Base-by-base conservation (phyloP, 768 basidiomycete species). In the Candolleomyces efflorescens region DNA sequence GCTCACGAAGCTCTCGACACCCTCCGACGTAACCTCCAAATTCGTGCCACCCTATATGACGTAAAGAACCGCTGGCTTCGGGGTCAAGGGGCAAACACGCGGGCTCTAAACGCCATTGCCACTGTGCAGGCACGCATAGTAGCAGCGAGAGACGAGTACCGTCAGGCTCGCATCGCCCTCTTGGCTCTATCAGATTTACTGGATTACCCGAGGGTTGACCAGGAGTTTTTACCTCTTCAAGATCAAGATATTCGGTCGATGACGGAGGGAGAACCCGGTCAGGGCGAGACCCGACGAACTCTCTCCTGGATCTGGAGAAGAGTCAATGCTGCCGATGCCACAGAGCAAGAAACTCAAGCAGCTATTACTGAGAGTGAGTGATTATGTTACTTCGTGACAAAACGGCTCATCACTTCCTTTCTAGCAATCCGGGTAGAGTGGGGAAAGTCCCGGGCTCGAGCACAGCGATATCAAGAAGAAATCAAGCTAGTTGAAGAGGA, bases 1-100 rank as follows among this genome's bases (percentile, higher is more conserved):
- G 69, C 67, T 0, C 50, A 63, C 32, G 69, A 73, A 44, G 54
- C 66, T 0, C 62, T 71, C 4, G 59, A 63, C 10, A 54, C 53
- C 0, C 36, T 71, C 0, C 59, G 65, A 0, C 55, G 55, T n/a
- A 58, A 65, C 7, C n/a, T n/a, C n/a, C n/a, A n/a, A n/a, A n/a
- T n/a, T n/a, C n/a, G n/a, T n/a, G n/a, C n/a, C n/a, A n/a, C n/a
- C n/a, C n/a, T n/a, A n/a, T n/a, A n/a, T n/a, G n/a, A n/a, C n/a
- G n/a, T n/a, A n/a, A n/a, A n/a, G n/a, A n/a, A n/a, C n/a, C n/a
- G n/a, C n/a, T n/a, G n/a, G n/a, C n/a, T n/a, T n/a, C n/a, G n/a
- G n/a, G n/a, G n/a, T n/a, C n/a, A n/a, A n/a, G n/a, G n/a, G n/a
- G n/a, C n/a, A n/a, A n/a, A n/a, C n/a, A n/a, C n/a, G n/a, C n/a